These are phyloP conservation scores for Priceomyces melissophilus DNA, from an alignment of 805 yeast species.

Conservation along the genomic window DNA sequence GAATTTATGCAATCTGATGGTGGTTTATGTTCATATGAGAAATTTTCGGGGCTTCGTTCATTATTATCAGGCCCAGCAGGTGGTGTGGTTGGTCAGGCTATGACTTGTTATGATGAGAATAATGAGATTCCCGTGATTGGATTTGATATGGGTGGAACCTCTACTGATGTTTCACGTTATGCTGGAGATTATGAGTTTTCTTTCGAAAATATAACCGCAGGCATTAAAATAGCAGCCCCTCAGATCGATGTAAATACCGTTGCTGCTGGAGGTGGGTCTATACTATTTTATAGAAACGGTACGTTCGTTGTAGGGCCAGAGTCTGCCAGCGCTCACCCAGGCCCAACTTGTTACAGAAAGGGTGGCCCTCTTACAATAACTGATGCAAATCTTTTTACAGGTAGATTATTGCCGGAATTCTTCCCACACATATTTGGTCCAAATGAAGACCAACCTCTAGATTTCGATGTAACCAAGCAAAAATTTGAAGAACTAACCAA, in stretches of 20 bases:
- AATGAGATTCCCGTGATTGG: slow-evolving; percentile 66
- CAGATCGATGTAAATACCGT: slow-evolving; percentile 54
- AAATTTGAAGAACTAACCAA: slow-evolving; percentile 55
- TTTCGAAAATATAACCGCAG: slow-evolving; percentile 81
- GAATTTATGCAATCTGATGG: slow-evolving; percentile 20
- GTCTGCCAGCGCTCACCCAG: slow-evolving; percentile 83
- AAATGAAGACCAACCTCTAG: slow-evolving; percentile 67
- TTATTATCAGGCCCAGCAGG: slow-evolving; percentile 22
- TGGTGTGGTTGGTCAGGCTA: slow-evolving; percentile 20
- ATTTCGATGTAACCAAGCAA: slow-evolving; percentile 45
- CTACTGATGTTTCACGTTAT: slow-evolving; percentile 78
- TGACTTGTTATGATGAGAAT: slow-evolving; percentile 26
- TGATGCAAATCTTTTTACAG: background rate
- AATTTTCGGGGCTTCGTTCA: slow-evolving; percentile 16
- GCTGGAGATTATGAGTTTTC: slow-evolving; percentile 71
- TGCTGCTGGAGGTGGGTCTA: slow-evolving; percentile 39
- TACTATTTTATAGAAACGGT: slow-evolving; percentile 21
- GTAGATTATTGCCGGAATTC: slow-evolving; percentile 49
- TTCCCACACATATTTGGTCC: slow-evolving; percentile 86
- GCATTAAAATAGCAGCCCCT: slow-evolving; percentile 79
- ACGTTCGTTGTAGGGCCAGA: slow-evolving; percentile 77
- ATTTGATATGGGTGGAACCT: slow-evolving; percentile 90
- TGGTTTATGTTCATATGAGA: slow-evolving; percentile 15
- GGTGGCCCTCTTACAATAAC: background rate
- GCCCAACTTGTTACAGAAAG: slow-evolving; percentile 64